Evolutionary conservation across 148 eudicot species (phyloP), one percentile per base, ranked within the genome.

Genomic region (Chenopodium formosanum): DNA sequence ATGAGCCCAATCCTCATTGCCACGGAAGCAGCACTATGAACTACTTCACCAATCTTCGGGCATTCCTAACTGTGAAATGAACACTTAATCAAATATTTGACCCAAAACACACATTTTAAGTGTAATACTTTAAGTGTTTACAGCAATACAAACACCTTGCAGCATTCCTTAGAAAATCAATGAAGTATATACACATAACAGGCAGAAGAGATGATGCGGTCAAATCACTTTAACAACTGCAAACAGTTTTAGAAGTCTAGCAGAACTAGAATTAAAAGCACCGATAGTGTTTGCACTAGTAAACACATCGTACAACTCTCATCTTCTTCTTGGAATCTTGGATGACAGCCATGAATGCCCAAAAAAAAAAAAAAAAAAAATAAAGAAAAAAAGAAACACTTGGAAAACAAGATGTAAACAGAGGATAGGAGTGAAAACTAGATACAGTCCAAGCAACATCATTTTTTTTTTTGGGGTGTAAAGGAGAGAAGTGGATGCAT

Each of bases 31-130:
- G 74, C 75, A 32, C 52, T 66, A 66, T 68, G 74, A 68, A 75
- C 83, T 74, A 79, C 78, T 75, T 66, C 83, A 68, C 79, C 73
- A 34, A 53, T 52, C 83, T 81, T 81, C 79, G 20, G 74, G 79
- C 62, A 58, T 67, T 75, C 52, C 37, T n/a, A 81, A 75, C 83
- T 81, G 83, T 40, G 79, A 81, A 81, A 75, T 53, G 74, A 81
- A 76, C 73, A 81, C 56, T 20, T 14, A 14, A 75, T 81, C 83
- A 81, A 81, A 74, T n/a, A 50, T 20, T 73, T 74, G 47, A 62
- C 73, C 72, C 78, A 74, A 47, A 64, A n/a, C 78, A 65, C 29
- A 29, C 29, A 71, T 46, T 50, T 44, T 3, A 73, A 80, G 31
- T 47, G 32, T 12, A 9, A 71, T 25, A 73, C 13, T n/a, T 23